Evolutionary conservation across 805 yeast genomes (phyloP).

Genomic region (Barnettozyma wickerhamii): DNA sequence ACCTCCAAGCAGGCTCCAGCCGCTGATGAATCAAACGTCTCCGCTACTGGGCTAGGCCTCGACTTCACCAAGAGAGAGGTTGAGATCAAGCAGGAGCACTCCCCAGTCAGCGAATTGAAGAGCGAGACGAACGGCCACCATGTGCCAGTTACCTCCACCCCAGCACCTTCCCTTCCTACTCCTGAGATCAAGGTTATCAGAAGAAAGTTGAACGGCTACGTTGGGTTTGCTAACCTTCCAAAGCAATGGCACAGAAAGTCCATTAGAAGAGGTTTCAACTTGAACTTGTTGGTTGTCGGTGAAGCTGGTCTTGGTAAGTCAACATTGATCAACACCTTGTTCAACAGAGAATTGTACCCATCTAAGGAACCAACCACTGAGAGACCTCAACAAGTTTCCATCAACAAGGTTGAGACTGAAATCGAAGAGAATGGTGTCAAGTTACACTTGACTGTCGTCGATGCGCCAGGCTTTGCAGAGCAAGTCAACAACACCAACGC

Average conservation of each 20-base stretch:
- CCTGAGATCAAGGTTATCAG: slow-evolving; percentile 58
- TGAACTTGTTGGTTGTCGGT: slow-evolving; percentile 88
- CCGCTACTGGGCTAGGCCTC: slow-evolving; percentile 10
- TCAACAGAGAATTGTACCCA: slow-evolving; percentile 59
- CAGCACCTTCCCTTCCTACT: slow-evolving; percentile 21
- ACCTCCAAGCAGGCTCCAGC: not conserved
- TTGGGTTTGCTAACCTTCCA: slow-evolving; percentile 96
- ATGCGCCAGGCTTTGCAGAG: slow-evolving; percentile 94
- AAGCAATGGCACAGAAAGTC: slow-evolving; percentile 98
- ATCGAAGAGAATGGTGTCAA: slow-evolving; percentile 94
- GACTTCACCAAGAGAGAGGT: slow-evolving; percentile 5
- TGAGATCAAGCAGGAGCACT: slow-evolving; percentile 3
- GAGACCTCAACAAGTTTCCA: slow-evolving; percentile 43
- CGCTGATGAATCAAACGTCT: not conserved
- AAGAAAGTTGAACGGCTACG: slow-evolving; percentile 85
- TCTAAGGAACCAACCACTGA: slow-evolving; percentile 37
- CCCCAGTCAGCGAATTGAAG: slow-evolving; percentile 1
- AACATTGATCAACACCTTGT: slow-evolving; percentile 86
- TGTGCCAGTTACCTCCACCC: not conserved
- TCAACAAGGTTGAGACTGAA: slow-evolving; percentile 59
- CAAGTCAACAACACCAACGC: slow-evolving; percentile 71
- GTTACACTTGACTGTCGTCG: slow-evolving; percentile 76
- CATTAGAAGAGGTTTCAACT: slow-evolving; percentile 80
- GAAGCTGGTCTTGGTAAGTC: slow-evolving; percentile 92
- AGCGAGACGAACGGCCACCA: slow-evolving; percentile 1